phyloP scores from a whole-genome alignment of 352 stramenopile species.

The Globisporangium carolinianum region DNA sequence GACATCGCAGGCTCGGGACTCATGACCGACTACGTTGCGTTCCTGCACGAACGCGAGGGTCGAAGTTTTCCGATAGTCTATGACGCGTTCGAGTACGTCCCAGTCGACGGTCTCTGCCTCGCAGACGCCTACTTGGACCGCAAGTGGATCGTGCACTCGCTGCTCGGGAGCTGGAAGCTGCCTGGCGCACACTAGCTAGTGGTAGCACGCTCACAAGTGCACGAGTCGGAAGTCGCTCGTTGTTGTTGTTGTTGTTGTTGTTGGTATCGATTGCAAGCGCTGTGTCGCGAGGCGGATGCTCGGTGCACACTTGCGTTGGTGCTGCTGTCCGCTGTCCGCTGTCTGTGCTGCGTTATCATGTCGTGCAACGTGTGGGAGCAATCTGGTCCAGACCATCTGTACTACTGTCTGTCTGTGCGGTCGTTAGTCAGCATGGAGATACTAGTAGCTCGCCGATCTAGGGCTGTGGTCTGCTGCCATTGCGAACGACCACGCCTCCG shows the following conservation, averaged over 20 bases:
- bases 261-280: background rate
- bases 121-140: conserved; percentile 2
- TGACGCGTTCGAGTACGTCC: conserved; percentile 2
- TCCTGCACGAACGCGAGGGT: conserved; percentile 9
- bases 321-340: no score
- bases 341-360: no score
- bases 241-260: background rate
- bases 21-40: conserved; percentile 15
- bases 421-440: no score
- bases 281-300: background rate
- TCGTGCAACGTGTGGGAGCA: no score
- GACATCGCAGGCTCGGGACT: conserved; percentile 13
- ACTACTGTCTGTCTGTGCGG: no score
- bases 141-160: conserved; percentile 4
- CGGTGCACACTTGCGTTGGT: background rate
- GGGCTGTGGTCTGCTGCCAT: no score
- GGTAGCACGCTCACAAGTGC: background rate
- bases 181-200: background rate
- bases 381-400: no score
- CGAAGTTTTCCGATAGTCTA: conserved; percentile 1
- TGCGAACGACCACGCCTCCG: no score
- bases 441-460: no score
- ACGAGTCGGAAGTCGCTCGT: no score
- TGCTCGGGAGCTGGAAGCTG: conserved; percentile 5
- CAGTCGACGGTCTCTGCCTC: conserved; percentile 11